Evolutionary conservation across 805 yeast genomes (phyloP).

Genomic region (Candida qinlingensis): DNA sequence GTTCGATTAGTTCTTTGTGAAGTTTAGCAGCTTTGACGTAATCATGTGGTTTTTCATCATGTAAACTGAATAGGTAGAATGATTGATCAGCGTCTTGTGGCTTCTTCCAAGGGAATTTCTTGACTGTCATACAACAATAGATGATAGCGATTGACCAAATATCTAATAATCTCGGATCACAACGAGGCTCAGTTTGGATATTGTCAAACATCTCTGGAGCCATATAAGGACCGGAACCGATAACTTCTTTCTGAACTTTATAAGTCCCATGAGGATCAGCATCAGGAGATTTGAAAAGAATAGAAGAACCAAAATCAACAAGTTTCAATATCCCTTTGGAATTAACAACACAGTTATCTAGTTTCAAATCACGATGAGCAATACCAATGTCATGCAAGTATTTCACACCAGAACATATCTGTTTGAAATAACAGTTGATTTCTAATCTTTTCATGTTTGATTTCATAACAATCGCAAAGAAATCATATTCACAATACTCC

Average conservation of each 20-base stretch:
- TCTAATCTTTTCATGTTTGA: slow-evolving; percentile 78
- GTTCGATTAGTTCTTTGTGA: slow-evolving; percentile 58
- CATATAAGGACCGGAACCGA: slow-evolving; percentile 81
- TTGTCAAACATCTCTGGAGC: slow-evolving; percentile 73
- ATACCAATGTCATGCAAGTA: slow-evolving; percentile 74
- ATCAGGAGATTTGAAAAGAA: slow-evolving; percentile 66
- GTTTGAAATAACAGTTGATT: slow-evolving; percentile 76
- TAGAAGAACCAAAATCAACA: slow-evolving; percentile 83
- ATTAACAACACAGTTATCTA: slow-evolving; percentile 80
- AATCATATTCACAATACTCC: slow-evolving; percentile 84
- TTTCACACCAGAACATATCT: slow-evolving; percentile 63
- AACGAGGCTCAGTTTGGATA: slow-evolving; percentile 28
- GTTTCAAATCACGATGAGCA: slow-evolving; percentile 77
- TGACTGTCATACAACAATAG: slow-evolving; percentile 80
- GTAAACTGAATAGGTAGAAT: slow-evolving; percentile 56
- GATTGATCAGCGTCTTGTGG: slow-evolving; percentile 69
- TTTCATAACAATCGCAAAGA: slow-evolving; percentile 83
- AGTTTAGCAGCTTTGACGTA: slow-evolving; percentile 66
- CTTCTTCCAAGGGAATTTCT: slow-evolving; percentile 85
- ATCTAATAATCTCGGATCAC: slow-evolving; percentile 76
- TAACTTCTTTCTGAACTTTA: slow-evolving; percentile 32
- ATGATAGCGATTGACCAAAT: slow-evolving; percentile 83
- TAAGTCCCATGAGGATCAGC: slow-evolving; percentile 55
- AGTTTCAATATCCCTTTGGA: slow-evolving; percentile 67
- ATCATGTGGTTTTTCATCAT: slow-evolving; percentile 74